Evolutionary conservation across 2,329 filamentous ascomycete species (phyloP).

Genomic region (Arthroderma sp.): DNA sequence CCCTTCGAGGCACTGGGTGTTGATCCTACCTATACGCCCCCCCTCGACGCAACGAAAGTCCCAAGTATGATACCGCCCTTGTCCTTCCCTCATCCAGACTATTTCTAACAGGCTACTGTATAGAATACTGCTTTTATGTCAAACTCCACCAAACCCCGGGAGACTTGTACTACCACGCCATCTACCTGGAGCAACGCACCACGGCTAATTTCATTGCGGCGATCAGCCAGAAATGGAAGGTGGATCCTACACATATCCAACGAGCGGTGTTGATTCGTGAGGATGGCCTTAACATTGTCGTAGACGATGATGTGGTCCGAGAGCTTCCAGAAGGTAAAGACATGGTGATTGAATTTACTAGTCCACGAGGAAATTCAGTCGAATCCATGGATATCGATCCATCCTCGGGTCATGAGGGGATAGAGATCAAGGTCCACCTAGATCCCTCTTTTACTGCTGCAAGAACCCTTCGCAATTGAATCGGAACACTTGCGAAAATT

Average conservation of each 20-base stretch:
- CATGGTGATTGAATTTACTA: conserved; percentile 59
- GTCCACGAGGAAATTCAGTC: conserved; percentile 37
- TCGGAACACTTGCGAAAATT: too few relatives aligned
- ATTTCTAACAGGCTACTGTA: conserved; percentile 15
- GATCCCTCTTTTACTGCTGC: too few relatives aligned
- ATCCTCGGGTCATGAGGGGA: not conserved
- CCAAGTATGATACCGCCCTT: conserved; percentile 37
- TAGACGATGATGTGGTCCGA: conserved; percentile 80
- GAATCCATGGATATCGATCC: conserved; percentile 9
- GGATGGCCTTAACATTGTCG: conserved; percentile 65
- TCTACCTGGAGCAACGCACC: conserved; percentile 71
- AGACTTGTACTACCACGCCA: conserved; percentile 55
- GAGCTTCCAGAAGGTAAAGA: conserved; percentile 84
- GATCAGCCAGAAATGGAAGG: conserved; percentile 65
- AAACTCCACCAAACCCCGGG: conserved; percentile 42
- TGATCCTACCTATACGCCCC: conserved; percentile 72
- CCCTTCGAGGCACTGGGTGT: conserved; percentile 89
- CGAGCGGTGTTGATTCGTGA: conserved; percentile 60
- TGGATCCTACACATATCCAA: conserved; percentile 59
- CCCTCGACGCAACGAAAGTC: conserved; percentile 56
- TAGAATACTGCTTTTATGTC: conserved; percentile 79
- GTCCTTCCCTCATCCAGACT: not conserved
- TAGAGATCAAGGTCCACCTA: too few relatives aligned
- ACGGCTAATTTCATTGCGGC: conserved; percentile 58
- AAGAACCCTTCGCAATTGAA: too few relatives aligned